Conservation (phyloP, 2,329 filamentous ascomycete species). For the Sclerotinia trifoliorum region DNA sequence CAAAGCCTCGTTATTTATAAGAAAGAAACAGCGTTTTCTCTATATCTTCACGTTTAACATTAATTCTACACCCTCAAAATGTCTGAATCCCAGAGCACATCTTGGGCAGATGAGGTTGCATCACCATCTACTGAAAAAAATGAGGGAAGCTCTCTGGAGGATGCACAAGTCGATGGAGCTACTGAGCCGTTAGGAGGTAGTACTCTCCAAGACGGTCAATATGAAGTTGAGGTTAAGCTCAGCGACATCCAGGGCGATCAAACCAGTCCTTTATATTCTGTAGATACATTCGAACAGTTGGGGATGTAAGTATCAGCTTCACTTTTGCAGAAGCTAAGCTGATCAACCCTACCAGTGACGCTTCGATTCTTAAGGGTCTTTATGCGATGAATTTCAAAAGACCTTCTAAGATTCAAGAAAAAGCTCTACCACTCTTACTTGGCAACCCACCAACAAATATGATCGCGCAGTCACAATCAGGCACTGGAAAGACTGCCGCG, state of each 20-base stretch:
- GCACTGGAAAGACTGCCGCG: constrained; percentile 95
- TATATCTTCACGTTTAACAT: constrained; percentile 2
- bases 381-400: constrained; percentile 83
- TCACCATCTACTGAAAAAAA: constrained; percentile 31
- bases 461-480: constrained; percentile 98
- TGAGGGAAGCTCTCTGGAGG: constrained; percentile 23
- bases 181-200: constrained; percentile 47
- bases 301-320: constrained; percentile 59
- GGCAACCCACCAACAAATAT: constrained; percentile 85
- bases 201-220: constrained; percentile 67
- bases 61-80: constrained; percentile 10
- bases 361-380: constrained; percentile 73
- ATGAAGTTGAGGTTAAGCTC: constrained; percentile 89
- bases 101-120: constrained; percentile 46
- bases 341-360: constrained; percentile 44
- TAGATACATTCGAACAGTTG: constrained; percentile 79
- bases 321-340: constrained; percentile 16
- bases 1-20: not conserved
- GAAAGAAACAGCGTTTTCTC: not conserved
- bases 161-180: constrained; percentile 48
- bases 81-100: constrained; percentile 27
- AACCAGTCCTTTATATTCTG: constrained; percentile 83
- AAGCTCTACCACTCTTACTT: constrained; percentile 85
- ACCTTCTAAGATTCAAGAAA: constrained; percentile 97
- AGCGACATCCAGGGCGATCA: constrained; percentile 84